Conservation (phyloP, 83 land plant genomes). For the Larix sibirica region DNA sequence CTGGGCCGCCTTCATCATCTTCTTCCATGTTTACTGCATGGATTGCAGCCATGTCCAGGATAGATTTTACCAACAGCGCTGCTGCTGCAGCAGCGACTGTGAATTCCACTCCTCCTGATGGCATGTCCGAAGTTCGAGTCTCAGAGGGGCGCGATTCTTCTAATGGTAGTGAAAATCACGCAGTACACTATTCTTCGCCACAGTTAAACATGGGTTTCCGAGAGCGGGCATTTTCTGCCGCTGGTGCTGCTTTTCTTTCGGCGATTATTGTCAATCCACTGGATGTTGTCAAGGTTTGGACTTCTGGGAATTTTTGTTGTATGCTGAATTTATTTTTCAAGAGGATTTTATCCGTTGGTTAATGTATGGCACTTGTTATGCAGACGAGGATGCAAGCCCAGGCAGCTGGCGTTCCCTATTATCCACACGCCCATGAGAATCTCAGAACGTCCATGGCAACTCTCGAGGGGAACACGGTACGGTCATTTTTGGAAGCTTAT, state of each 20-base stretch:
- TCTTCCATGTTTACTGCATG: no score
- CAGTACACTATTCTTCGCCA: not conserved
- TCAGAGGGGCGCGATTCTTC: not conserved
- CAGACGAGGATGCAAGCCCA: conserved; percentile 99
- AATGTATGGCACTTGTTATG: not conserved
- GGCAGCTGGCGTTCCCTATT: conserved; percentile 78
- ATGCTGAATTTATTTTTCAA: not conserved
- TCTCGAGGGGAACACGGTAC: conserved; percentile 55
- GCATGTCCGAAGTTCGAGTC: not conserved
- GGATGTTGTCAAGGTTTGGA: conserved; percentile 90
- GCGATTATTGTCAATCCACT: conserved; percentile 94
- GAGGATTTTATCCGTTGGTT: not conserved
- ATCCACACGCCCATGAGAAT: conserved; percentile 49
- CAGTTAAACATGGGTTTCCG: conserved; percentile 50
- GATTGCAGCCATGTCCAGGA: no score
- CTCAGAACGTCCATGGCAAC: conserved; percentile 40
- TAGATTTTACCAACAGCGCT: no score
- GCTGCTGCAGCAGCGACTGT: no score
- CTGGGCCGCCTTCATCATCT: no score
- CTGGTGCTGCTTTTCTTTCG: conserved; percentile 94
- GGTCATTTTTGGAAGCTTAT: no score
- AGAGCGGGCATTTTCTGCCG: conserved; percentile 85
- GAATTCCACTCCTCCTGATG: not conserved
- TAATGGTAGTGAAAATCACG: not conserved
- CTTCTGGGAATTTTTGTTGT: not conserved